phyloP scores from a whole-genome alignment of 441 rosid species.

The Mallotus repandus region DNA sequence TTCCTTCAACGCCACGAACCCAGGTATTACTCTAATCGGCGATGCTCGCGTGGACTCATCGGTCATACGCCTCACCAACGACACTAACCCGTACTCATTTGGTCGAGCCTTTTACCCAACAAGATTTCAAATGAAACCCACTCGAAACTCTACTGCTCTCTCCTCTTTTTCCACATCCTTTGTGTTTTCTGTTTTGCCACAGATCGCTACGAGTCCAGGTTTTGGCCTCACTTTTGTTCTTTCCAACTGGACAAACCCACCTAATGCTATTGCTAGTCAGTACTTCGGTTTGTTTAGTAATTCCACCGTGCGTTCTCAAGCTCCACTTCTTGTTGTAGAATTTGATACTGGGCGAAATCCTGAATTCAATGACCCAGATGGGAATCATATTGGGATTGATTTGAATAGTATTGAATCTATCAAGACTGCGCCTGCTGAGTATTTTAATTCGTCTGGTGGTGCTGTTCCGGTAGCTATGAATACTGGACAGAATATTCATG shows the following conservation, averaged over 20 bases:
- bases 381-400: constrained; percentile 72
- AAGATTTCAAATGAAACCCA: constrained; percentile 42
- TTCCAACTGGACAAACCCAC: constrained; percentile 72
- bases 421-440: constrained; percentile 41
- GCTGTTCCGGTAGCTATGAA: constrained; percentile 60
- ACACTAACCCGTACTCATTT: constrained; percentile 44
- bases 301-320: constrained; percentile 34
- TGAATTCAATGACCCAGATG: constrained; percentile 63
- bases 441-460: constrained; percentile 51
- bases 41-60: constrained; percentile 58
- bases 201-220: constrained; percentile 66
- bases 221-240: constrained; percentile 84
- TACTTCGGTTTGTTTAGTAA: constrained; percentile 68
- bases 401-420: constrained; percentile 53
- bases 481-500: constrained; percentile 63
- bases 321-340: constrained; percentile 74
- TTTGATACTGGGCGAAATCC: constrained; percentile 70
- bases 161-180: constrained; percentile 77
- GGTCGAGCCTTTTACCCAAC: constrained; percentile 66
- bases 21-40: constrained; percentile 44
- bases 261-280: constrained; percentile 59
- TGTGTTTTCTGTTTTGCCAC: constrained; percentile 69
- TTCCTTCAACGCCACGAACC: constrained; percentile 46
- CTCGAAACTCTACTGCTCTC: constrained; percentile 47
- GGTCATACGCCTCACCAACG: constrained; percentile 61